Conservation (phyloP, 306 rosid species). For the Dryas alaskensis region DNA sequence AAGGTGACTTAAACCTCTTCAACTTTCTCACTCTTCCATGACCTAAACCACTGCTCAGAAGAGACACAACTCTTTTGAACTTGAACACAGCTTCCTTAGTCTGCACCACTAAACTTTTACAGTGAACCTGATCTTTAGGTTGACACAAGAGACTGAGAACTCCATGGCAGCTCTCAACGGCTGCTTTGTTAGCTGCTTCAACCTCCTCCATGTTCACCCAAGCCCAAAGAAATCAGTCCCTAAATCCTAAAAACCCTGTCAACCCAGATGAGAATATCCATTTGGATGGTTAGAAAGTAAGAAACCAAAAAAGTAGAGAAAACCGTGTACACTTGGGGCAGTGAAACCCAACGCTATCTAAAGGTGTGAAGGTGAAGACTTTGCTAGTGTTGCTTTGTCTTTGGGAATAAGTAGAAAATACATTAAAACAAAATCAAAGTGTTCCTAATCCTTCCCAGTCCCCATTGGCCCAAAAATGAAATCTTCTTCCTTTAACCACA, state of each 20-base stretch:
- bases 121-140: conserved; percentile 54
- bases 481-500: background rate
- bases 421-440: background rate
- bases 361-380: conserved; percentile 62
- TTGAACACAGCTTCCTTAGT: conserved; percentile 72
- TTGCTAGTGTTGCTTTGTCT: conserved; percentile 1
- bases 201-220: conserved; percentile 61
- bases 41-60: conserved; percentile 58
- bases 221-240: conserved; percentile 11
- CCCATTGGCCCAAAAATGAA: background rate
- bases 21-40: conserved; percentile 79
- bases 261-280: background rate
- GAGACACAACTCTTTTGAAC: conserved; percentile 81
- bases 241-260: conserved; percentile 10
- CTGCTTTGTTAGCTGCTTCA: conserved; percentile 74
- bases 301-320: background rate
- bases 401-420: background rate
- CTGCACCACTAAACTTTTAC: conserved; percentile 50
- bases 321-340: conserved; percentile 24
- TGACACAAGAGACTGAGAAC: conserved; percentile 55
- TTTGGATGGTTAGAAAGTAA: no score
- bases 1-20: conserved; percentile 46
- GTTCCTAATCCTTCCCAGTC: background rate
- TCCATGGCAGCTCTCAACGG: conserved; percentile 69
- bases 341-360: conserved; percentile 78